A percentile compares a stretch with the other conserved stretches of the same genome.
Conservation (phyloP, 2,329 filamentous ascomycete genomes). For the Fusarium scirpi region DNA sequence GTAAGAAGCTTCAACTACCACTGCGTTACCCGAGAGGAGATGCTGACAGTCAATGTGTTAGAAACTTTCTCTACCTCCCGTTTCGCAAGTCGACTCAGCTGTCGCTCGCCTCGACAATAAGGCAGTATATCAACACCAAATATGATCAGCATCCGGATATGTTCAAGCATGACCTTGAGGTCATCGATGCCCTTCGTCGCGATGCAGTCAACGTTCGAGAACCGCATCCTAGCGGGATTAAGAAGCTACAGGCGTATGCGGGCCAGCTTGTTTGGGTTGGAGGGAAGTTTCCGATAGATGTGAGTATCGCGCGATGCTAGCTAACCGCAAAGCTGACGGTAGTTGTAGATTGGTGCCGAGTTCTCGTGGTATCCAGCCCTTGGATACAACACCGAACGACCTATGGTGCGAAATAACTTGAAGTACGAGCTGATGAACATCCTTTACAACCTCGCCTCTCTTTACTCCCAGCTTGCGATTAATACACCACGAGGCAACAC, state of each 20-base stretch:
- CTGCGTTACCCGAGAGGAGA: accelerated
- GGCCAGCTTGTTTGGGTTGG: conserved; percentile 93
- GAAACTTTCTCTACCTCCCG: conserved; percentile 80
- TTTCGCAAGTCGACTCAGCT: conserved; percentile 88
- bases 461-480: conserved; percentile 93
- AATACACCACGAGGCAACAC: conserved; percentile 80
- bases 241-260: conserved; percentile 90
- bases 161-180: conserved; percentile 87
- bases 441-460: conserved; percentile 90
- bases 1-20: conserved; percentile 29
- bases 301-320: conserved; percentile 52
- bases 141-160: conserved; percentile 99
- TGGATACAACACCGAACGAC: conserved; percentile 86
- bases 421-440: conserved; percentile 91
- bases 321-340: conserved; percentile 14
- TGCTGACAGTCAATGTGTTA: conserved; percentile 43
- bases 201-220: conserved; percentile 92
- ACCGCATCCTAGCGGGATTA: conserved; percentile 86
- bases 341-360: conserved; percentile 82
- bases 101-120: conserved; percentile 84
- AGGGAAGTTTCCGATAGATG: conserved; percentile 96
- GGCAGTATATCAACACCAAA: conserved; percentile 95
- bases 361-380: conserved; percentile 97
- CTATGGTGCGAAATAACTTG: conserved; percentile 74
- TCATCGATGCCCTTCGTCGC: conserved; percentile 83